Base-by-base conservation (phyloP, 352 stramenopile genomes). In the Globisporangium echinulatum region DNA sequence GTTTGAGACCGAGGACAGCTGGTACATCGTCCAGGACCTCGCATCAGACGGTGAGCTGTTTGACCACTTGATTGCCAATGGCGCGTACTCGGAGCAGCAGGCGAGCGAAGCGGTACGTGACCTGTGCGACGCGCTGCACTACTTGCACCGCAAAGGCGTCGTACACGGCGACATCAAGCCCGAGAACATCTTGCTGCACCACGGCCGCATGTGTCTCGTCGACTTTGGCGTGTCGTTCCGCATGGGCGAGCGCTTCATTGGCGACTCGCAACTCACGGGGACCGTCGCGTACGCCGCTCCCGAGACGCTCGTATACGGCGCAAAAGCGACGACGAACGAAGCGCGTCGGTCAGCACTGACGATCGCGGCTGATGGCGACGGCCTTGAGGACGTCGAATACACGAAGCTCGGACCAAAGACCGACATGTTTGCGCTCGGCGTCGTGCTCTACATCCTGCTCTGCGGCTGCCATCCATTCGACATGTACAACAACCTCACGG, bases 111-210 rank as follows among this genome's bases (percentile, higher is more conserved):
- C 79, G 2, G 77, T 92, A 36, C 82, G 82, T 8, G 72, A 94
- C 46, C 62, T 94, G 0, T 90, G 82, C 59, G 77, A 92, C 52
- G 85, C 85, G 42, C 68, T 96, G 59, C 73, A 86, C 44, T 93
- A 93, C 61, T 66, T 96, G 61, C 87, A 96, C 64, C 77, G 79
- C 69, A 94, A 94, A 60, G 81, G 81, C 38, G 85, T 96, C 36
- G 84, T 96, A 3, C 87, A 96, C 56, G 87, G 83, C 54, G 87
- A 96, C 64, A 86, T 96, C 66, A 96, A 96, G 56, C 87, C 87
- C 0, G 87, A 96, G 64, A 96, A 96, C 52, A 82, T 95, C 54
- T 58, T 96, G 65, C 65, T 90, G 50, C 75, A 88, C 44, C 63
- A 85, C 49, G 77, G 74, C 6, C 75, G 75, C 59, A 90, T 90